Evolutionary conservation across 257 asterid genomes (phyloP), one percentile per base, ranked within the genome.

Genomic region (Solanum bukasovii): DNA sequence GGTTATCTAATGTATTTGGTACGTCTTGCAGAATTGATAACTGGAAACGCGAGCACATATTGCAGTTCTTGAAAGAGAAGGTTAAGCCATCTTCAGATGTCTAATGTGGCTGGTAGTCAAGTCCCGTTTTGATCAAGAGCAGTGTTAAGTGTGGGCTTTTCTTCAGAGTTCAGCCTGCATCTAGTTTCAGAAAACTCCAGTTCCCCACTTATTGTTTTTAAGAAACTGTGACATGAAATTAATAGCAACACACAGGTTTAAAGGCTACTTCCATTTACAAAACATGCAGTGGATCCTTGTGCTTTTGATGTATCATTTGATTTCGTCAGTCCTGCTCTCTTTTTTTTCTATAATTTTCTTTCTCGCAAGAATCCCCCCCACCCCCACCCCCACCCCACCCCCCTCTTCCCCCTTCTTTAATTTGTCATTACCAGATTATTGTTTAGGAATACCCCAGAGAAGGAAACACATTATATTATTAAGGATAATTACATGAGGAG

Each of bases 41-140:
- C 92, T 96, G 98, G 98, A 96, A 95, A 91, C 93, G 95, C 14
- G 98, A 96, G 88, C 99, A 96, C 92, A 94, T 96, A 87, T 91
- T 94, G 35, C 99, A 95, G 92, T 94, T 93, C 91, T 89, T 96
- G 84, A 94, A 90, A 90, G 98, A 94, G 93, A 96, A 95, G 92
- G 96, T 95, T 72, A 94, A 95, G 87, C 94, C 92, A 84, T 88
- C 94, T 42, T 92, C 97, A 2, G 95, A 92, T 73, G 87, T 91
- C 87, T 93, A 85, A 87, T 18, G 34, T 33, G 56, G 56, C 67
- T 29, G 87, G 83, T 31, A 35, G 27, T 12, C 5, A 9, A 34
- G 34, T 77, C 59, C 11, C 75, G n/a, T 13, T 31, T 21, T 68
- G 79, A 37, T 71, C 82, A 13, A 67, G 70, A 81, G 85, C 42